Percentiles rank a stretch among this genome's conserved stretches.
Evolutionary conservation across 2,329 filamentous ascomycete genomes (phyloP).

Genomic region (Trichoderma harzianum): DNA sequence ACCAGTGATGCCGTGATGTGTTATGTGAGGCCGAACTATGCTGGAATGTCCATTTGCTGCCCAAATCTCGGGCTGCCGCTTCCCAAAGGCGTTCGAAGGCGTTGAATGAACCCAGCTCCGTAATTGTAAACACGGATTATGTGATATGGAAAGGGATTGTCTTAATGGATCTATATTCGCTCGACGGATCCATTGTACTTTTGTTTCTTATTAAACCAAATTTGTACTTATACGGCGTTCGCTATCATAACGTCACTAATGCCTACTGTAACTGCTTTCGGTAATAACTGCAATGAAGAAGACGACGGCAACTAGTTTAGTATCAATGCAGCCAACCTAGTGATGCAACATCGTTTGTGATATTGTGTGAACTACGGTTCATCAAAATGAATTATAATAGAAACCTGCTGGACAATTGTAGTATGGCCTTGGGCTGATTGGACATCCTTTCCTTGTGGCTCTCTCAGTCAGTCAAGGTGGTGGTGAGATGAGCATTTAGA

Average conservation of each 20-base stretch:
- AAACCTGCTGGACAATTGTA: no score
- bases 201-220: neutral
- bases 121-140: neutral
- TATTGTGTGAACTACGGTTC: no score
- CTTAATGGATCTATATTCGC: neutral
- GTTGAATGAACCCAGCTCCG: neutral
- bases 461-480: no score
- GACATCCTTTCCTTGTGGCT: no score
- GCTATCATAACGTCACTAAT: neutral
- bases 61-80: neutral
- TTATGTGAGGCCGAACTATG: neutral
- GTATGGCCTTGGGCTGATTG: no score
- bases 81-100: neutral
- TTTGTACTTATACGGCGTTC: neutral
- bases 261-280: neutral
- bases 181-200: neutral
- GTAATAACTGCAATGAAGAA: neutral
- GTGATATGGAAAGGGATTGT: neutral
- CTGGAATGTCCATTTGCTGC: neutral
- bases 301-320: neutral
- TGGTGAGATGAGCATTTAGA: no score
- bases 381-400: no score
- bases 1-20: neutral
- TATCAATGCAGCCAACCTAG: no score
- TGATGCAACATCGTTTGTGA: no score